Base-by-base conservation (phyloP, 176 grass and related monocot species). In the Aegilops tauschii region DNA sequence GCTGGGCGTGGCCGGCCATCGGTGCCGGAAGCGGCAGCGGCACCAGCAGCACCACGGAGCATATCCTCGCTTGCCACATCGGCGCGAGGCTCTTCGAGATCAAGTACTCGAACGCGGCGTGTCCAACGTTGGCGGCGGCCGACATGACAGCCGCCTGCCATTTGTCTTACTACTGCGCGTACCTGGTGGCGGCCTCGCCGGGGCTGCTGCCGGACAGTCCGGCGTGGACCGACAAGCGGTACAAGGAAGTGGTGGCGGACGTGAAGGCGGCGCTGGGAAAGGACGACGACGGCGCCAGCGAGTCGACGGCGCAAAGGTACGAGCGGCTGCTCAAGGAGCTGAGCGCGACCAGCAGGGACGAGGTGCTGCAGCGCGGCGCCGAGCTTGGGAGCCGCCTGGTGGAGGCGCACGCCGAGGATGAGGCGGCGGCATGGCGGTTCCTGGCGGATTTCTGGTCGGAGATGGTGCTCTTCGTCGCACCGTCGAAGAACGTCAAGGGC, bases 61-160 rank as follows among this genome's bases (percentile, higher is more conserved):
- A 79, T 1, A 89, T 89, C 75, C 87, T 89, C 16, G 11, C 16
- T 35, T 88, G 80, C 28, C 80, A 88, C 73, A 16, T 89, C 61
- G 83, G 10, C 25, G 81, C 83, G 3, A 68, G 61, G 61, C 88
- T 89, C 61, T 81, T 81, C 28, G 88, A 89, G 88, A 81, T 85
- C 12, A 89, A 68, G 47, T 59, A 12, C 67, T 34, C 44, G 30
- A 28, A 65, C 12, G 1, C 39, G 3, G 78, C 40, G 0, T n/a
- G 6, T 2, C 32, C 11, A 11, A 1, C 11, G 11, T 45, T 11
- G 42, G 42, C 45, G 23, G 32, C 35, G 8, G 3, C 8, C 5
- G 84, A 90, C 71, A 87, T 39, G 80, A 40, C 9, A 54, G 74
- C 34, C 54, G 79, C 80, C 54, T 14, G 64, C 56, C 52, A 86